Evolutionary conservation across 305 asterid species (phyloP).

Genomic region (Solanum aculeatissimum): DNA sequence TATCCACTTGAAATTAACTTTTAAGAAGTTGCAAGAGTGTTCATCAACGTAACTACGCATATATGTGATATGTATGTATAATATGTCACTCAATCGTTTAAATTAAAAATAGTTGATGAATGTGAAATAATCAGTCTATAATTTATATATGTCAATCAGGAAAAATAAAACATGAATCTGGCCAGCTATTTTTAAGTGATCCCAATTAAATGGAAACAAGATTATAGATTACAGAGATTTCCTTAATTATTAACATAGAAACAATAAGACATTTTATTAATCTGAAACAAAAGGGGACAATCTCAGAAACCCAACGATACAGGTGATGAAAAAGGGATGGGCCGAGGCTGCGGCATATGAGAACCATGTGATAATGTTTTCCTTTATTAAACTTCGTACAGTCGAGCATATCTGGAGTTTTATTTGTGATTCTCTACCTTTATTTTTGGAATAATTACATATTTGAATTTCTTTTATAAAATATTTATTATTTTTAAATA

Average conservation of each 20-base stretch:
- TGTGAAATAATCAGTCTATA: background rate
- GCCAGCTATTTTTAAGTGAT: background rate
- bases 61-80: too few relatives aligned
- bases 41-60: background rate
- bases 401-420: background rate
- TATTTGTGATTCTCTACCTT: background rate
- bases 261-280: background rate
- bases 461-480: too few relatives aligned
- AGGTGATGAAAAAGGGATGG: background rate
- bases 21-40: background rate
- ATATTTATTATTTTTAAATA: too few relatives aligned
- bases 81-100: too few relatives aligned
- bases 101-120: too few relatives aligned
- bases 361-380: background rate
- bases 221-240: background rate
- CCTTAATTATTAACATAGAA: background rate
- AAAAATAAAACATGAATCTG: background rate
- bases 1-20: background rate
- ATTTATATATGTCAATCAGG: background rate
- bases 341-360: background rate
- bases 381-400: background rate
- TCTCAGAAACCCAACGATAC: background rate
- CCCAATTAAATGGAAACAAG: background rate
- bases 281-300: background rate
- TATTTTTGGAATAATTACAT: too few relatives aligned